A percentile compares a stretch with the other conserved stretches of the same genome.
Conservation (phyloP, 2,329 filamentous ascomycete species). For the Microdochium paspali region DNA sequence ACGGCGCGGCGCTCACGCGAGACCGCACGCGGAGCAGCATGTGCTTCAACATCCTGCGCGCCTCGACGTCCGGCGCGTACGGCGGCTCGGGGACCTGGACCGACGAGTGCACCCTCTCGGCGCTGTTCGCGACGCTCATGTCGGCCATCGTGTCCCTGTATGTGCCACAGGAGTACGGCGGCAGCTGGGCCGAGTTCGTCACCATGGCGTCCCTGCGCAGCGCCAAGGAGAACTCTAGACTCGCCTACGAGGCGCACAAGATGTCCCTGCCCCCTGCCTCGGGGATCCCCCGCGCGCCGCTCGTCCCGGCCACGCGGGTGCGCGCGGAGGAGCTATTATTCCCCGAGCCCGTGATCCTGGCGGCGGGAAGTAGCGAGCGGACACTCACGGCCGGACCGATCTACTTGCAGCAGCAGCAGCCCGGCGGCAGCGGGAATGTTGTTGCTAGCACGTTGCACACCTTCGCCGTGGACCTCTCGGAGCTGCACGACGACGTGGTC, state of each 20-base stretch:
- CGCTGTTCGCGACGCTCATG: slow-evolving; percentile 5
- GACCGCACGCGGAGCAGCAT: slow-evolving; percentile 2
- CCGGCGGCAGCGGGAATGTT: too few species aligned
- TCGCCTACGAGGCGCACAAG: slow-evolving; percentile 2
- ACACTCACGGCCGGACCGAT: slow-evolving; percentile 2
- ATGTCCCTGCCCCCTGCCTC: slow-evolving; percentile 1
- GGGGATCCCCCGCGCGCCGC: background rate
- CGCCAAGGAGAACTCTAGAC: slow-evolving; percentile 1
- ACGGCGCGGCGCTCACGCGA: background rate
- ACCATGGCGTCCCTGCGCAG: slow-evolving; percentile 2
- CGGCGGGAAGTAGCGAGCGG: too few species aligned
- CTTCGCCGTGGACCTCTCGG: slow-evolving; percentile 4
- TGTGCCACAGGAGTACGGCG: slow-evolving; percentile 2
- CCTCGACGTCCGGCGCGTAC: background rate
- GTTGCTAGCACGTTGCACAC: background rate
- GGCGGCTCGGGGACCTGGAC: slow-evolving; percentile 1
- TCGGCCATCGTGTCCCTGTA: slow-evolving; percentile 6
- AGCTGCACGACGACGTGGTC: slow-evolving; percentile 3
- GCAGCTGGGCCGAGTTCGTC: slow-evolving; percentile 3
- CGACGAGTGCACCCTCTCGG: slow-evolving; percentile 3
- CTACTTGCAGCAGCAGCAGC: too few species aligned
- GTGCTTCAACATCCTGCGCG: slow-evolving; percentile 5
- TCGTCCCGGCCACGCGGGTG: slow-evolving; percentile 2
- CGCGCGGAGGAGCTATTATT: slow-evolving; percentile 3
- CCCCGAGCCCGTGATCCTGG: too few species aligned